These are phyloP conservation scores for Collybiopsis confluens DNA, from an alignment of 768 basidiomycete genomes.

Conservation along the genomic window DNA sequence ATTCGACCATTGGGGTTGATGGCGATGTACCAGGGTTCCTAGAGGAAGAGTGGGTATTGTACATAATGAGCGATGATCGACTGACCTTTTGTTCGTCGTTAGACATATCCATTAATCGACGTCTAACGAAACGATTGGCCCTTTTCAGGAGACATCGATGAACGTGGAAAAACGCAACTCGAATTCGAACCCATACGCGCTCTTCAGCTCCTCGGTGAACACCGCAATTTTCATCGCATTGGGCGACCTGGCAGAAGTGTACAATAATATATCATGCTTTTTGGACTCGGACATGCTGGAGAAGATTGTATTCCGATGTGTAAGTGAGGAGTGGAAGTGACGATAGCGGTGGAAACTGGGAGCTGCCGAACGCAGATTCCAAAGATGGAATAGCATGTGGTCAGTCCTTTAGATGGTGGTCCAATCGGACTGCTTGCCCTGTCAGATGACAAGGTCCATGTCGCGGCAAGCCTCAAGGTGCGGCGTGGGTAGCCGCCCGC, in stretches of 20 bases:
- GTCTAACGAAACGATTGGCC: background rate
- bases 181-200: slow-evolving; percentile 47
- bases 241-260: slow-evolving; percentile 52
- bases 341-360: too few species aligned
- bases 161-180: slow-evolving; percentile 40
- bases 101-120: background rate
- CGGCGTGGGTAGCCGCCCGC: too few species aligned
- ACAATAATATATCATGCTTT: slow-evolving; percentile 24
- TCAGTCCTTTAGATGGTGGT: too few species aligned
- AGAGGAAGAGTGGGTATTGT: slow-evolving; percentile 71
- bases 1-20: slow-evolving; percentile 60
- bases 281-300: too few species aligned
- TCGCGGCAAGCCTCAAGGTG: too few species aligned
- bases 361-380: too few species aligned
- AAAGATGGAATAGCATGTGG: too few species aligned
- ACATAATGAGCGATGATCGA: slow-evolving; percentile 44
- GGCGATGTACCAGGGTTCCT: slow-evolving; percentile 74
- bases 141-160: background rate
- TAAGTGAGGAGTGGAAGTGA: too few species aligned
- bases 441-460: too few species aligned
- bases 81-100: slow-evolving; percentile 17
- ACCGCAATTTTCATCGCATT: slow-evolving; percentile 50
- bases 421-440: too few species aligned
- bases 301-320: too few species aligned
- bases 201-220: slow-evolving; percentile 60